Conservation (phyloP, 306 rosid genomes). For the Oemleria cerasiformis region DNA sequence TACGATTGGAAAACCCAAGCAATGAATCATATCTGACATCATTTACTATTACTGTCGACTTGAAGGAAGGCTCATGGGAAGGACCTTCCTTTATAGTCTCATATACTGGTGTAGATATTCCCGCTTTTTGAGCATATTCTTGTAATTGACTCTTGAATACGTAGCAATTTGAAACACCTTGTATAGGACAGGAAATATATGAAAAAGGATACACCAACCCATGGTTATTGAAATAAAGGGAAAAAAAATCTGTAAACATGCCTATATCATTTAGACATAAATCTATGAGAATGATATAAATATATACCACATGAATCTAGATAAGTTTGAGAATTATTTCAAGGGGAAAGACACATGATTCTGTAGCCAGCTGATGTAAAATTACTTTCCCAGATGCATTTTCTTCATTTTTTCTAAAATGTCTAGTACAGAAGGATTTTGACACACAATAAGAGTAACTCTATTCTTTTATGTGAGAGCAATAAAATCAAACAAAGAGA, state of each 20-base stretch:
- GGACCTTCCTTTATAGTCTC: slow-evolving; percentile 93
- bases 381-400: neutral
- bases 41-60: slow-evolving; percentile 66
- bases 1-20: slow-evolving; percentile 76
- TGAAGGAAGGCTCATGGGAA: slow-evolving; percentile 79
- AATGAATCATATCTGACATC: slow-evolving; percentile 62
- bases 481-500: neutral
- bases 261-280: neutral
- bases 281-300: neutral
- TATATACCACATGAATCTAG: neutral
- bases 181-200: slow-evolving; percentile 4
- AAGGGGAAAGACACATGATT: neutral
- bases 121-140: slow-evolving; percentile 88
- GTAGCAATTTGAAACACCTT: slow-evolving; percentile 91
- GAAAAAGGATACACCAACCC: neutral
- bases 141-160: slow-evolving; percentile 88
- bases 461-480: neutral
- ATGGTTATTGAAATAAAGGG: neutral
- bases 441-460: neutral
- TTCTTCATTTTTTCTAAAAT: neutral
- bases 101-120: slow-evolving; percentile 77
- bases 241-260: neutral
- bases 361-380: neutral
- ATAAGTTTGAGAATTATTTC: neutral
- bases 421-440: neutral